These are phyloP conservation scores for Daldinia childiae DNA, from an alignment of 495 filamentous ascomycete genomes.

Conservation along the genomic window DNA sequence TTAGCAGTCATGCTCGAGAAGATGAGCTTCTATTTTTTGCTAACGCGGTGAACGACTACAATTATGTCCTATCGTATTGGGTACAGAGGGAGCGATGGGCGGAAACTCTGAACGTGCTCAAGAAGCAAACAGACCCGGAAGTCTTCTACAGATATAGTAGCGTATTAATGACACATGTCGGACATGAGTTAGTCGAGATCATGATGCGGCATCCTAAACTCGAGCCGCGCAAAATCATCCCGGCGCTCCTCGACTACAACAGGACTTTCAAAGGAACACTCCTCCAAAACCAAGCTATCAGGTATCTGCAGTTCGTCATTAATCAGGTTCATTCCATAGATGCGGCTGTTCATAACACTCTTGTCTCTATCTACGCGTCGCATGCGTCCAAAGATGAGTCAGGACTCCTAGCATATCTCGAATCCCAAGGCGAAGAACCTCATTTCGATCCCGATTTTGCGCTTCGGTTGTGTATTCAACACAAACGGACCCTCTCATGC, in stretches of 20 bases:
- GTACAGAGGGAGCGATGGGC: conserved; percentile 93
- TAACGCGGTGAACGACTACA: conserved; percentile 85
- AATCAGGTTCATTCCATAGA: conserved; percentile 84
- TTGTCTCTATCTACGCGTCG: conserved; percentile 95
- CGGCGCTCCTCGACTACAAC: conserved; percentile 92
- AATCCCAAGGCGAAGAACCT: conserved; percentile 72
- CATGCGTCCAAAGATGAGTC: conserved; percentile 82
- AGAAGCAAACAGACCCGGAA: conserved; percentile 88
- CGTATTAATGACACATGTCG: conserved; percentile 90
- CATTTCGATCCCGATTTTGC: conserved; percentile 98
- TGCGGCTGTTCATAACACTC: conserved; percentile 95
- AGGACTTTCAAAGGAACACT: conserved; percentile 70
- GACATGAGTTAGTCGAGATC: conserved; percentile 87
- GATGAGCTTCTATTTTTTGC: conserved; percentile 92
- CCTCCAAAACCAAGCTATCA: conserved; percentile 87
- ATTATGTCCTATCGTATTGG: conserved; percentile 96
- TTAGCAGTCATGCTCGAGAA: conserved; percentile 93
- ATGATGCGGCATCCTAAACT: conserved; percentile 91
- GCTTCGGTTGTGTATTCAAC: conserved; percentile 90
- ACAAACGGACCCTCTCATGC: conserved; percentile 89
- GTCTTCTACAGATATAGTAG: conserved; percentile 96
- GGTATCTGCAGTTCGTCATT: conserved; percentile 93
- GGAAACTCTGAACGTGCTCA: conserved; percentile 87
- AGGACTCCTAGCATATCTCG: conserved; percentile 85
- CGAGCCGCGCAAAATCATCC: conserved; percentile 88